Conservation (phyloP, 192 early-diverging fungal genomes). For the Coemansia sp. region DNA sequence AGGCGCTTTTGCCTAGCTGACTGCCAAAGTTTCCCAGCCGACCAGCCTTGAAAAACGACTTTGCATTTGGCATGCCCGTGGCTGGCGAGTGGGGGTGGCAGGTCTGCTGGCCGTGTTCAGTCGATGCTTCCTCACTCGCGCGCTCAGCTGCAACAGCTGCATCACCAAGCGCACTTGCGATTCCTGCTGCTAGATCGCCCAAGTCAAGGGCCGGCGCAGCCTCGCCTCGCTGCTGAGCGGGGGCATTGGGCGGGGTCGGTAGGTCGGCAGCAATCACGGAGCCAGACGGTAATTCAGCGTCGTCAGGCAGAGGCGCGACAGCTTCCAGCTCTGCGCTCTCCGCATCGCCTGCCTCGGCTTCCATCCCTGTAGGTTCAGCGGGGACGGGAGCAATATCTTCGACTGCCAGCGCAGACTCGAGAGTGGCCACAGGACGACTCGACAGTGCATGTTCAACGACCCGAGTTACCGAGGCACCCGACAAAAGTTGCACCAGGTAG, state of each 20-base stretch:
- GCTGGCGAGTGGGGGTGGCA: neutral
- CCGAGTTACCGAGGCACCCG: neutral
- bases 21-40: conserved; percentile 29
- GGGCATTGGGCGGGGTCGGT: neutral
- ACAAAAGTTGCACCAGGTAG: neutral
- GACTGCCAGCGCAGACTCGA: neutral
- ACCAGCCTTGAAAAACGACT: conserved; percentile 41
- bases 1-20: conserved; percentile 2
- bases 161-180: conserved; percentile 10
- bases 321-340: neutral
- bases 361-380: neutral
- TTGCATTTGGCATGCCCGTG: neutral
- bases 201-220: conserved; percentile 4
- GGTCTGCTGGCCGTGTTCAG: neutral
- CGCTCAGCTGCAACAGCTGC: neutral
- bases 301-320: neutral
- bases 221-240: neutral
- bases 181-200: conserved; percentile 12
- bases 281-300: neutral
- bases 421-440: neutral
- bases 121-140: conserved; percentile 3
- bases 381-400: neutral
- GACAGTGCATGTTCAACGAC: neutral
- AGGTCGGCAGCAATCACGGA: neutral
- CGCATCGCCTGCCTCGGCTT: neutral